Evolutionary conservation across 768 basidiomycete genomes (phyloP).

Genomic region (Kwoniella shandongensis): DNA sequence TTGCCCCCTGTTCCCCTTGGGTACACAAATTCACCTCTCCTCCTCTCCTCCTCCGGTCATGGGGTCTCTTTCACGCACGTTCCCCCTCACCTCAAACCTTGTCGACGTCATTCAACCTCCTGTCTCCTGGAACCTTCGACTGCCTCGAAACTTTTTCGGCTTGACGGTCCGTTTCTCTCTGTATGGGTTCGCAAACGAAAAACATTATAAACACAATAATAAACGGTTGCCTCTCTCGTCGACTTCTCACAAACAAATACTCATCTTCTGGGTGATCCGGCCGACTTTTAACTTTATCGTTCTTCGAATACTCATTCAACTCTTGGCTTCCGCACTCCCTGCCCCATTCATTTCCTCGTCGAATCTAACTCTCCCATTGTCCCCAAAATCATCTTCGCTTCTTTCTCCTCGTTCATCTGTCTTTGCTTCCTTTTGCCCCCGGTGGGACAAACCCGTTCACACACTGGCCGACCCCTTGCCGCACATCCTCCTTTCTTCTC

Average conservation of each 20-base stretch:
- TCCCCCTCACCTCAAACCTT: too few species aligned
- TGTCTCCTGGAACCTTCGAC: background rate
- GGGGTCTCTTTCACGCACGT: too few species aligned
- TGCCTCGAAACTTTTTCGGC: background rate
- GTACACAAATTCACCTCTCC: too few species aligned
- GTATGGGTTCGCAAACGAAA: too few species aligned
- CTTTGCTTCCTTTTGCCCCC: too few species aligned
- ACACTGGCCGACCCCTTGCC: background rate
- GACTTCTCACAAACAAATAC: background rate
- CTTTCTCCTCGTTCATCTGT: too few species aligned
- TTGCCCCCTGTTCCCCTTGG: background rate
- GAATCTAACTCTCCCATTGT: background rate
- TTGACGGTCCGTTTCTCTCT: background rate
- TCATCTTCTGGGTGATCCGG: constrained; percentile 12
- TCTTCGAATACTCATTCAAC: background rate
- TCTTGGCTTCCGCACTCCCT: constrained; percentile 5
- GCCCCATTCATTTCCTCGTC: background rate
- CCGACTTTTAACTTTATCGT: background rate
- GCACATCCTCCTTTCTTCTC: background rate
- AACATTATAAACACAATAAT: too few species aligned
- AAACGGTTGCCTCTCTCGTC: too few species aligned
- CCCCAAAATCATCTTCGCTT: background rate
- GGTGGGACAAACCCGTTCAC: background rate
- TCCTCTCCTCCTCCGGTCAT: too few species aligned
- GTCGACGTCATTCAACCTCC: constrained; percentile 1